Evolutionary conservation across 1,284 basidiomycete genomes (phyloP).

Genomic region (Pyrrhoderma lamaoense): DNA sequence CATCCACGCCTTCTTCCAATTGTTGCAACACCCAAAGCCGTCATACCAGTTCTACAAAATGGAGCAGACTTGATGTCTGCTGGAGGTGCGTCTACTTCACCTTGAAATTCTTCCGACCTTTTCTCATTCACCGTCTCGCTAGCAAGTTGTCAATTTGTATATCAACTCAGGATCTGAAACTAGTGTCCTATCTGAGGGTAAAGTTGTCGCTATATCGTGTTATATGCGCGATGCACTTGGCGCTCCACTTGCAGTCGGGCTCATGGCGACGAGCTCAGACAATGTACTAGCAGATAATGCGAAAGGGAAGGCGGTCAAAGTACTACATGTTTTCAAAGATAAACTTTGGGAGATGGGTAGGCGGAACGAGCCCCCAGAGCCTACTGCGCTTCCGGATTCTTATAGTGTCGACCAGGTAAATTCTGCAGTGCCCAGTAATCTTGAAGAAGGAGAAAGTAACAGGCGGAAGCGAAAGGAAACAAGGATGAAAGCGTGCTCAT

Average conservation of each 20-base stretch:
- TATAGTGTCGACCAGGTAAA: constrained; percentile 18
- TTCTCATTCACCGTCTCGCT: constrained; percentile 9
- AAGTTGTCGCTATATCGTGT: constrained; percentile 55
- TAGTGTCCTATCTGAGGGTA: not conserved
- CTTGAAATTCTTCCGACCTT: constrained; percentile 10
- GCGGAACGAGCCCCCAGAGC: constrained; percentile 47
- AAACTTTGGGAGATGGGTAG: constrained; percentile 61
- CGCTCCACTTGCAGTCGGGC: constrained; percentile 62
- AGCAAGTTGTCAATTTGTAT: constrained; percentile 42
- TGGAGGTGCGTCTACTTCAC: constrained; percentile 44
- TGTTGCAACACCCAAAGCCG: constrained; percentile 56
- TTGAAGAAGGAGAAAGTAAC: constrained; percentile 20
- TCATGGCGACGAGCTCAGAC: constrained; percentile 51
- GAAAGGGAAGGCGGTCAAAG: constrained; percentile 68
- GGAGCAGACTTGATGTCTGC: constrained; percentile 79
- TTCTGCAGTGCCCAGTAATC: constrained; percentile 21
- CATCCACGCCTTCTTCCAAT: constrained; percentile 53
- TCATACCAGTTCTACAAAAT: constrained; percentile 55
- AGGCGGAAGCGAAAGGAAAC: constrained; percentile 19
- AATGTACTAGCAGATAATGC: constrained; percentile 36
- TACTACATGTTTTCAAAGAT: constrained; percentile 68
- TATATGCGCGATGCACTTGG: constrained; percentile 34
- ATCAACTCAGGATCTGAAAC: no score
- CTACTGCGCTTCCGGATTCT: constrained; percentile 12
- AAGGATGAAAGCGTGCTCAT: not conserved